Base-by-base conservation (phyloP, 805 yeast genomes). In the Lipomyces yamadae region DNA sequence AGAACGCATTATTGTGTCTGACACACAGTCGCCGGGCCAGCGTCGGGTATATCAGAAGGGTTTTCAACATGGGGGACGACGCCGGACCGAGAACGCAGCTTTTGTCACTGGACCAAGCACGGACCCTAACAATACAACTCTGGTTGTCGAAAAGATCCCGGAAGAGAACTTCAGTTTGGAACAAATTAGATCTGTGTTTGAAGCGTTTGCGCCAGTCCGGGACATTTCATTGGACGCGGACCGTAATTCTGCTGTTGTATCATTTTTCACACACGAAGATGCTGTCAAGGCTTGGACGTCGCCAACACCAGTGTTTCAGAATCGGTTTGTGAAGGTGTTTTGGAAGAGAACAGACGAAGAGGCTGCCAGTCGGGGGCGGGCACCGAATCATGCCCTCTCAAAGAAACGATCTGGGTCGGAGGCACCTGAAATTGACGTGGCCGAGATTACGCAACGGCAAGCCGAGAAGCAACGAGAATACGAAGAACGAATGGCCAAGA, bases 261-360 rank as follows among this genome's bases (percentile, higher is more conserved):
- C 78, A 58, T 83, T 75, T 66, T 73, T 67, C 6, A 72, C 74
- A 15, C 80, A 78, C 56, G 78, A 75, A 34, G 70, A 75, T 66
- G 86, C 86, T 2, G 74, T 72, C 8, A 75, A 70, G 5, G 86
- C 86, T 0, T 83, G 83, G 80, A 58, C 72, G 4, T 76, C 78
- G 35, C 83, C 85, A 0, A 77, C 74, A 2, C 82, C 85, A 4
- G 78, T 83, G 15, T 83, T 83, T 68, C 80, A 78, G 62, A 83
- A 83, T 76, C 79, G 86, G 61, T 82, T 83, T 67, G 79, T 83
- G 68, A 83, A 83, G 72, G 79, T 83, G 52, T 82, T 74, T 72
- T 83, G 82, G 81, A 77, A 78, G 32, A 70, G 67, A 56, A 66
- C 71, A 10, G 70, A 66, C 35, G 68, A 48, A 30, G 70, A 67